These are phyloP conservation scores for Lizanozyma gosingica DNA, from an alignment of 1,139 yeast genomes.

Conservation along the genomic window DNA sequence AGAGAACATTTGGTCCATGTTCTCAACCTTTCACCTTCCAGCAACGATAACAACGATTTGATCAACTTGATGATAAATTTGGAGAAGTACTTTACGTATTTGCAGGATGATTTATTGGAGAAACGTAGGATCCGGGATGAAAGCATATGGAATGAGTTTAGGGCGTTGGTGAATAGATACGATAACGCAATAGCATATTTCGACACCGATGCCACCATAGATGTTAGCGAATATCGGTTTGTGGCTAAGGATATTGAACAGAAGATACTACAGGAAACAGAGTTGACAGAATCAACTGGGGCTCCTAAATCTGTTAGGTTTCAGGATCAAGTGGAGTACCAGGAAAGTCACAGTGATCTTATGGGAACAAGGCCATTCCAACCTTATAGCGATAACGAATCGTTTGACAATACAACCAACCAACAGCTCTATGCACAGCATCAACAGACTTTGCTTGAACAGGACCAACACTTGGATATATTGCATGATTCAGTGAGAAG, in stretches of 20 bases:
- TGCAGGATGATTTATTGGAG: conserved; percentile 23
- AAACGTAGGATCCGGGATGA: conserved; percentile 5
- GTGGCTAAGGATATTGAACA: conserved; percentile 13
- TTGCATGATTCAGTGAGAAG: conserved; percentile 54
- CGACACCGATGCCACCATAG: conserved; percentile 20
- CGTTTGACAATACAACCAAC: conserved; percentile 27
- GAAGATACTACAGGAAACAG: conserved; percentile 23
- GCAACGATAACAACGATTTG: conserved; percentile 46
- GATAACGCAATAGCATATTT: conserved; percentile 14
- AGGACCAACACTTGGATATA: conserved; percentile 52
- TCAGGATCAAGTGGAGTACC: conserved; percentile 10
- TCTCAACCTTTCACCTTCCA: conserved; percentile 41
- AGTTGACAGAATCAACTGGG: conserved; percentile 33
- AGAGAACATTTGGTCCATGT: conserved; percentile 33
- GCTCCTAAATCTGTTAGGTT: conserved; percentile 8
- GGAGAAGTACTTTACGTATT: conserved; percentile 18
- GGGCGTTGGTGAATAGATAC: conserved; percentile 15
- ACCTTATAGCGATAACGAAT: conserved; percentile 11
- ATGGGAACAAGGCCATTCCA: conserved; percentile 12
- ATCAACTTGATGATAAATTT: conserved; percentile 32
- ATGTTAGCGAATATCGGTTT: conserved; percentile 29
- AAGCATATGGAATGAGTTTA: conserved; percentile 8
- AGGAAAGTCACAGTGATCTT: conserved; percentile 9
- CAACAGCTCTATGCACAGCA: conserved; percentile 56
- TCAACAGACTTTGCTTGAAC: conserved; percentile 53